phyloP scores from a whole-genome alignment of 495 filamentous ascomycete genomes.

The Penicillium coffeae region DNA sequence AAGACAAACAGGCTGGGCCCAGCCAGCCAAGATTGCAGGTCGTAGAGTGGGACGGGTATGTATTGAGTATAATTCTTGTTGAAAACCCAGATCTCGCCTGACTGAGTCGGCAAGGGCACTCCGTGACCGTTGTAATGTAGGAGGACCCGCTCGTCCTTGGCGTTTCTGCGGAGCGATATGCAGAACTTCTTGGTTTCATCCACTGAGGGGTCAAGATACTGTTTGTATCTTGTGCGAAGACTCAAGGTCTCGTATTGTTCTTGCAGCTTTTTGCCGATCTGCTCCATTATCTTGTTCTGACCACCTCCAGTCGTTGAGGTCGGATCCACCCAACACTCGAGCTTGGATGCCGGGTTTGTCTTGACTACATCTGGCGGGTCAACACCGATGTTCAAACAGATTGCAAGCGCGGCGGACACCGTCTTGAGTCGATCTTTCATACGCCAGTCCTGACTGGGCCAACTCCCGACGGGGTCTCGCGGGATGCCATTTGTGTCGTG shows the following conservation, averaged over 20 bases:
- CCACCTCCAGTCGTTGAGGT: slow-evolving; percentile 61
- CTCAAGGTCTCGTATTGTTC: slow-evolving; percentile 93
- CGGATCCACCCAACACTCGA: slow-evolving; percentile 97
- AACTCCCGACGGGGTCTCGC: slow-evolving; percentile 55
- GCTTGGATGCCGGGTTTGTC: slow-evolving; percentile 84
- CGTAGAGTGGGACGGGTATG: slow-evolving; percentile 93
- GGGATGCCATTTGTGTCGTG: slow-evolving; percentile 96
- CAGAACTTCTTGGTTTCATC: slow-evolving; percentile 97
- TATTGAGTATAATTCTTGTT: slow-evolving; percentile 99
- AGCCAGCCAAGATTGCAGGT: slow-evolving; percentile 93
- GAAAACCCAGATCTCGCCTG: slow-evolving; percentile 99
- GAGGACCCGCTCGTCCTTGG: slow-evolving; percentile 90
- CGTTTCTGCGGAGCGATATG: slow-evolving; percentile 79
- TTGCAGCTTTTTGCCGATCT: slow-evolving; percentile 92
- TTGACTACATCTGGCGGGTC: slow-evolving; percentile 95
- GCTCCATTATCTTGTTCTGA: slow-evolving; percentile 81
- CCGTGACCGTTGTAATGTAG: slow-evolving; percentile 99
- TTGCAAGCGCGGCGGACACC: slow-evolving; percentile 85
- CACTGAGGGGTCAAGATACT: slow-evolving; percentile 91
- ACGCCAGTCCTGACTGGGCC: slow-evolving; percentile 84
- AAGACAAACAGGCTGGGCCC: slow-evolving; percentile 95
- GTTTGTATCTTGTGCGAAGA: slow-evolving; percentile 91
- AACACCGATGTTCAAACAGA: slow-evolving; percentile 96
- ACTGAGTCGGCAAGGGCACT: slow-evolving; percentile 92
- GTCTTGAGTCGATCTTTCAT: slow-evolving; percentile 97